These are phyloP conservation scores for Hymenoscyphus fructigenus DNA, from an alignment of 2,329 filamentous ascomycete species.

Conservation along the genomic window DNA sequence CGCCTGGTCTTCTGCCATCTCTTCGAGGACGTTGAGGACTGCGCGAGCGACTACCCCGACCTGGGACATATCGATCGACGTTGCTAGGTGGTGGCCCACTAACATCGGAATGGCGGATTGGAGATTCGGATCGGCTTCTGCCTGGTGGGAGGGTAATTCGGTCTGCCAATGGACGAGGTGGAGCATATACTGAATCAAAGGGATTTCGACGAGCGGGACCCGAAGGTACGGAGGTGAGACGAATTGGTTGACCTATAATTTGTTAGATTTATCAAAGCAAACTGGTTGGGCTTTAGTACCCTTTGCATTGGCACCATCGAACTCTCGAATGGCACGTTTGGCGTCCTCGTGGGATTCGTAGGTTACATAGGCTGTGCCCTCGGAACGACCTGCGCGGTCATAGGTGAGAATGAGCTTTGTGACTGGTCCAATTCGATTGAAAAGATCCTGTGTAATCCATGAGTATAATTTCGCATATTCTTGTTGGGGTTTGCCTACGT, in stretches of 20 bases:
- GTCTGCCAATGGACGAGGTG: constrained; percentile 58
- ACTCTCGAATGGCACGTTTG: constrained; percentile 71
- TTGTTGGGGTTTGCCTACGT: constrained; percentile 51
- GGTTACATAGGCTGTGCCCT: constrained; percentile 80
- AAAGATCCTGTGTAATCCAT: constrained; percentile 64
- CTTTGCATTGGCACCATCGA: constrained; percentile 87
- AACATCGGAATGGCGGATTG: constrained; percentile 41
- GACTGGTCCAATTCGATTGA: constrained; percentile 73
- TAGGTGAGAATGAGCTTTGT: constrained; percentile 70
- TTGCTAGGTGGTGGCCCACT: constrained; percentile 36
- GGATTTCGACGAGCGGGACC: constrained; percentile 52
- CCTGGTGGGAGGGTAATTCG: constrained; percentile 51
- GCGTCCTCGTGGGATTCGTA: constrained; percentile 74
- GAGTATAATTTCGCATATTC: constrained; percentile 12
- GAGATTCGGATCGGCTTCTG: constrained; percentile 63
- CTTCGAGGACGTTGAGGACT: constrained; percentile 58
- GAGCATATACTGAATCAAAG: constrained; percentile 55
- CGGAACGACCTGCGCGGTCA: constrained; percentile 84
- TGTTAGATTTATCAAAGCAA: constrained; percentile 17
- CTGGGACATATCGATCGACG: constrained; percentile 38
- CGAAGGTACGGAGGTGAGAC: constrained; percentile 62
- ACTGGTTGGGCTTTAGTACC: constrained; percentile 44
- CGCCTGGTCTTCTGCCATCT: constrained; percentile 52
- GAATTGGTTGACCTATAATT: constrained; percentile 71
- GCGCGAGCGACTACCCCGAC: constrained; percentile 49